A percentile compares a stretch with the other conserved stretches of the same genome.
Conservation (phyloP, 2,329 filamentous ascomycete species). For the Epichloe brachyelytri region DNA sequence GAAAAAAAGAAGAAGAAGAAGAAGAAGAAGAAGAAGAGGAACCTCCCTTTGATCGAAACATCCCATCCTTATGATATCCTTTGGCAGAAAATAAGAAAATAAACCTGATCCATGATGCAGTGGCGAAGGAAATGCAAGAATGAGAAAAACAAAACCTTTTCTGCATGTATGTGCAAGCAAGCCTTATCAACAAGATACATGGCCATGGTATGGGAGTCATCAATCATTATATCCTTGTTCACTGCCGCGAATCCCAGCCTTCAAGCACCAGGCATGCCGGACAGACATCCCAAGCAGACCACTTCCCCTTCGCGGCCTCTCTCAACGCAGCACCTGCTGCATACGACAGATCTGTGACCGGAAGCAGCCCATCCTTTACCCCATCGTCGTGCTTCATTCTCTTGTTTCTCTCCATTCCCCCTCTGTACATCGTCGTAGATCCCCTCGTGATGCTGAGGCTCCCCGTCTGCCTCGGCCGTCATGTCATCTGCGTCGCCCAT, state of each 20-base stretch:
- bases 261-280: slow-evolving; percentile 27
- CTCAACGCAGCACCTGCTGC: slow-evolving; percentile 58
- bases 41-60: too few relatives aligned
- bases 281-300: slow-evolving; percentile 51
- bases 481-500: slow-evolving; percentile 36
- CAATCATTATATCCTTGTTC: background rate
- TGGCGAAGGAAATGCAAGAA: background rate
- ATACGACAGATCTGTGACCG: slow-evolving; percentile 42
- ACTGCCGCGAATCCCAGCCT: background rate
- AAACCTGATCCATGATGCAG: background rate
- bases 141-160: background rate
- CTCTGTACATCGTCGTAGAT: background rate
- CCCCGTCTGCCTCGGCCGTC: background rate
- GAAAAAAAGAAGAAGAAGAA: too few relatives aligned
- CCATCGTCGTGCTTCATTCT: slow-evolving; percentile 1
- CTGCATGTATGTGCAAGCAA: background rate
- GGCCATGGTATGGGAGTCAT: background rate
- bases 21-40: too few relatives aligned
- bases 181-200: background rate
- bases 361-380: slow-evolving; percentile 23
- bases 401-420: background rate
- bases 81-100: too few relatives aligned
- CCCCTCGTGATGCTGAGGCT: background rate
- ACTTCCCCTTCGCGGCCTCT: slow-evolving; percentile 50
- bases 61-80: too few relatives aligned